phyloP scores from a whole-genome alignment of 106 monocot species.

The Acanthochlamys bracteata region DNA sequence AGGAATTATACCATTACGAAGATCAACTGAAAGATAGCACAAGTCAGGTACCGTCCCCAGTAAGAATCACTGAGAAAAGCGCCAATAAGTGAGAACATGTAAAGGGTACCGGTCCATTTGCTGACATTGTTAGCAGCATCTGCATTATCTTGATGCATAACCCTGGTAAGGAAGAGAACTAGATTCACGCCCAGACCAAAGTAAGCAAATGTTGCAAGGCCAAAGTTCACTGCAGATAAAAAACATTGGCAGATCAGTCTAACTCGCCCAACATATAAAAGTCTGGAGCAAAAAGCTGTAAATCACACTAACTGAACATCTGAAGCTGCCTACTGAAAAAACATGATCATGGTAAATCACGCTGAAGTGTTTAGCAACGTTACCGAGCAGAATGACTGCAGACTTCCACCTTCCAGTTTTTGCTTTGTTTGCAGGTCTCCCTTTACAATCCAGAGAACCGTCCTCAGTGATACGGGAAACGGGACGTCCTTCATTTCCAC shows the following conservation, averaged over 20 bases:
- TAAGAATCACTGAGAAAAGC: conserved; percentile 82
- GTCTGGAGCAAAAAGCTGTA: too few relatives aligned
- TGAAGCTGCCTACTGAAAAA: too few relatives aligned
- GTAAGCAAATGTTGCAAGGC: conserved; percentile 59
- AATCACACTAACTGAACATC: too few relatives aligned
- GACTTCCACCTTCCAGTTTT: conserved; percentile 54
- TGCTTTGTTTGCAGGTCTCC: conserved; percentile 42
- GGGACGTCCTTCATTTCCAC: neutral
- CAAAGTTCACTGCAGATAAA: conserved; percentile 57
- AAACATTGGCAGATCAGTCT: neutral
- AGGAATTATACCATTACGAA: conserved; percentile 41
- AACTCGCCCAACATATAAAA: neutral
- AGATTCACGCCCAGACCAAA: conserved; percentile 79
- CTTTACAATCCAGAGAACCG: conserved; percentile 41
- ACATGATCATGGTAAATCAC: neutral
- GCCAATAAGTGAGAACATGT: conserved; percentile 74
- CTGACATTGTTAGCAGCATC: conserved; percentile 76
- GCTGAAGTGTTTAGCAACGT: neutral
- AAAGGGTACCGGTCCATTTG: conserved; percentile 79
- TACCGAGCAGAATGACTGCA: conserved; percentile 39
- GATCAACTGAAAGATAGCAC: conserved; percentile 68
- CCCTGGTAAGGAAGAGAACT: conserved; percentile 67
- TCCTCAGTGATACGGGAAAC: conserved; percentile 38
- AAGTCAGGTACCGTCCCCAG: conserved; percentile 71
- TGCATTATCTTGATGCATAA: conserved; percentile 56